These are phyloP conservation scores for Mucor ambiguus DNA, from an alignment of 371 early-diverging fungal genomes.

Conservation along the genomic window DNA sequence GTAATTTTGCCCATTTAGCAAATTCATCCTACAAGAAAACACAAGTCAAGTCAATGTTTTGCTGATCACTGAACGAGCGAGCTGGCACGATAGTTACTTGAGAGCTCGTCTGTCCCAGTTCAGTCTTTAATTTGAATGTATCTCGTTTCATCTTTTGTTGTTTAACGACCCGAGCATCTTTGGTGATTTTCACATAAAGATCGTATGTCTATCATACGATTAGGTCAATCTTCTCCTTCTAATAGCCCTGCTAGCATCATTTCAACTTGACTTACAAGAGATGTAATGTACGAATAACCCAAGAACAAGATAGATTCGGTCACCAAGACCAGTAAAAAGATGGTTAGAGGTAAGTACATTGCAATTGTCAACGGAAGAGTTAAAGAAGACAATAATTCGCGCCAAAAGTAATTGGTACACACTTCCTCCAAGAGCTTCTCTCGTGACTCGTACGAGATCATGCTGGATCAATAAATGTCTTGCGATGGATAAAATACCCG, in stretches of 20 bases:
- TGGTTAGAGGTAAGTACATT: conserved; percentile 56
- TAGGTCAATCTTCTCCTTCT: background rate
- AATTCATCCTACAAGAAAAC: conserved; percentile 77
- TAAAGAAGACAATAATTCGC: conserved; percentile 2
- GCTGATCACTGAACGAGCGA: background rate
- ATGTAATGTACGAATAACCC: conserved; percentile 59
- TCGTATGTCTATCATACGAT: conserved; percentile 47
- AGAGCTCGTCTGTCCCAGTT: conserved; percentile 66
- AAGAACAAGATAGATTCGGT: conserved; percentile 60
- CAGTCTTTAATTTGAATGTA: conserved; percentile 58
- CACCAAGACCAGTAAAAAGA: conserved; percentile 56
- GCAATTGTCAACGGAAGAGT: background rate
- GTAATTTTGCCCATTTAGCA: conserved; percentile 94
- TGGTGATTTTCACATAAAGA: conserved; percentile 44
- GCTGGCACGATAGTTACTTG: conserved; percentile 43
- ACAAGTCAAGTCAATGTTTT: background rate
- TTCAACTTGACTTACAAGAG: conserved; percentile 34
- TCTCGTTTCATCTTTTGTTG: conserved; percentile 63
- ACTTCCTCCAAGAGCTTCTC: background rate
- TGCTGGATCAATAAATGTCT: background rate
- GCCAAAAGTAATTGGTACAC: background rate
- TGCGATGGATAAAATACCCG: too few relatives aligned
- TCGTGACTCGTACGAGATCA: background rate
- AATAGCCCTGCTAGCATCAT: background rate
- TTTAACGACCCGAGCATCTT: conserved; percentile 48